Base-by-base conservation (phyloP, 208 protist genomes). In the Leishmania lainsoni region DNA sequence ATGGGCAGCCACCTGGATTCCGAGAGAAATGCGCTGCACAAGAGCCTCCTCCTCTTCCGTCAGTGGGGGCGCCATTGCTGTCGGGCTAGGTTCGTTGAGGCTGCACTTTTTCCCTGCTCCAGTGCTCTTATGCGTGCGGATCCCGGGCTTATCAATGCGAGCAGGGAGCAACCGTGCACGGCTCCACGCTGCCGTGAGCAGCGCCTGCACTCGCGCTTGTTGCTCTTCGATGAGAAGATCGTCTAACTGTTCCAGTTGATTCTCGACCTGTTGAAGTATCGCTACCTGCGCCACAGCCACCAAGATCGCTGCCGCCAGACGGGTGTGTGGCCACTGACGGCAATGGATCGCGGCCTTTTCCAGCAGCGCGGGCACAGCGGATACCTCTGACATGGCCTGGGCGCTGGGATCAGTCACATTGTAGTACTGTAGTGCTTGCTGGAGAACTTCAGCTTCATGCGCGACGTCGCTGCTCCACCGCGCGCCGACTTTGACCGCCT, bases 361-460 rank as follows among this genome's bases (percentile, higher is more conserved):
- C 14, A 86, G 35, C 8, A 81, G 48, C 0, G 66, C 51, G 26
- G 69, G 82, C 29, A 82, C 66, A 0, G 35, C 22, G 9, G 82
- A 78, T 29, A 86, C 61, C 20, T 79, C 56, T 72, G 58, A n/a
- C n/a, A 82, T 45, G 48, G 32, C 16, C 35, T 26, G 49, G 10
- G 56, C 78, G 5, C 59, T 56, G 22, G 76, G 20, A 42, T 73
- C 73, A 3, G 72, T 42, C 29, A 86, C 22, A 9, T 49, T 75
- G 74, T 86, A 86, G 66, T 86, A 39, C 74, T 75, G 71, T 58
- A 86, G 74, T 20, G 74, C 78, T 61, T 86, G 82, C 73, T 71
- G 73, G 8, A 86, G 54, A 65, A 82, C 82, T 39, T 52, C 75
- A n/a, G 32, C 5, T 26, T 56, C 45, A 45, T n/a, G 52, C 29